phyloP scores from a whole-genome alignment of 2,329 filamentous ascomycete species.

The Zymoseptoria passerinii region DNA sequence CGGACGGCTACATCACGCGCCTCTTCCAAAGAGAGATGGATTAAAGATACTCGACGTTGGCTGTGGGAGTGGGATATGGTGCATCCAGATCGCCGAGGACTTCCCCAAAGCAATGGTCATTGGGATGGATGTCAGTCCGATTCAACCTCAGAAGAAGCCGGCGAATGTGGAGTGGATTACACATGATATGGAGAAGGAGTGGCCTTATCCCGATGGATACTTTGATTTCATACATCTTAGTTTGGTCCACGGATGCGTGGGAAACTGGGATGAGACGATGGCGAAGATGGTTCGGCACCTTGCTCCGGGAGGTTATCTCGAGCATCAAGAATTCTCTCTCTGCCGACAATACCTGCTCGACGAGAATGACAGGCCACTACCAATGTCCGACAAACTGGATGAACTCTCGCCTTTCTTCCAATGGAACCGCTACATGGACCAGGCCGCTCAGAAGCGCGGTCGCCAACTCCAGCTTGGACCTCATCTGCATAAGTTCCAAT shows the following conservation, averaged over 20 bases:
- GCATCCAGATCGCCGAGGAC: conserved; percentile 18
- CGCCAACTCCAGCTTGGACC: conserved; percentile 15
- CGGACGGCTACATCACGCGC: conserved; percentile 11
- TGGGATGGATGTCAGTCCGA: conserved; percentile 20
- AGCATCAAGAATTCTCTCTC: conserved; percentile 26
- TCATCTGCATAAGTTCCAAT: conserved; percentile 9
- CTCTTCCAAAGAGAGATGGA: conserved; percentile 1
- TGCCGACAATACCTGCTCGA: conserved; percentile 15
- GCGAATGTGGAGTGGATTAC: conserved; percentile 19
- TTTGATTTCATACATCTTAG: conserved; percentile 19
- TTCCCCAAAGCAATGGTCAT: conserved; percentile 16
- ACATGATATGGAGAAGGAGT: conserved; percentile 16
- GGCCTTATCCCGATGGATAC: conserved; percentile 17
- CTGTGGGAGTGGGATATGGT: conserved; percentile 21
- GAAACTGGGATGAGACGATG: conserved; percentile 16
- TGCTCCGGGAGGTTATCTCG: conserved; percentile 28
- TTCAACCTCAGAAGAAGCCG: conserved; percentile 18
- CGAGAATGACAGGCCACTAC: conserved; percentile 5
- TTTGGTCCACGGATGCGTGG: conserved; percentile 21
- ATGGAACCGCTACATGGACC: conserved; percentile 15
- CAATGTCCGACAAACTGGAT: conserved; percentile 7
- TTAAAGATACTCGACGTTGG: conserved; percentile 16
- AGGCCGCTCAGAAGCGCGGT: conserved; percentile 13
- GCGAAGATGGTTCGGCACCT: conserved; percentile 13
- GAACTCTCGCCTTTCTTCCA: conserved; percentile 11